Conservation (phyloP, 2,329 filamentous ascomycete species). For the Fusarium nurragi region DNA sequence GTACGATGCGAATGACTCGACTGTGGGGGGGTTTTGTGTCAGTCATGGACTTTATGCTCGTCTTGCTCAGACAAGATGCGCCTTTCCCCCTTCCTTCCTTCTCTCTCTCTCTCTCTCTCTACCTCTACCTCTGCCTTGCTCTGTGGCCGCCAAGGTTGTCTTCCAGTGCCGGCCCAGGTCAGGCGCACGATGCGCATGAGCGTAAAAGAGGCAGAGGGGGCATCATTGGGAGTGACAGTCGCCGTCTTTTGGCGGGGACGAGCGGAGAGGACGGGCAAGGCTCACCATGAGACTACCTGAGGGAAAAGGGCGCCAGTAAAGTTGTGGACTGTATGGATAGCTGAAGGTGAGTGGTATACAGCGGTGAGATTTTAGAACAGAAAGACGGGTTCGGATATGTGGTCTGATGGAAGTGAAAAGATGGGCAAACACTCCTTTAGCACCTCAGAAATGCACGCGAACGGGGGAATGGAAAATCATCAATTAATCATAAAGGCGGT, state of each 20-base stretch:
- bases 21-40: conserved; percentile 28
- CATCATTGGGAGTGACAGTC: conserved; percentile 28
- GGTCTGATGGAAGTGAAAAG: neutral
- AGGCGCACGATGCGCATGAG: conserved; percentile 31
- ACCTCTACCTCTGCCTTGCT: neutral
- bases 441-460: too few relatives aligned
- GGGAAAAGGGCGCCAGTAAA: neutral
- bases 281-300: conserved; percentile 33
- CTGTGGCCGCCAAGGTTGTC: conserved; percentile 14
- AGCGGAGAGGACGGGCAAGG: conserved; percentile 20
- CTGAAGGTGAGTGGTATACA: neutral
- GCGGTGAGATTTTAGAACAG: conserved; percentile 9
- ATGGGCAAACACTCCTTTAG: too few relatives aligned
- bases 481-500: neutral
- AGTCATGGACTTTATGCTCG: conserved; percentile 19
- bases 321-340: neutral
- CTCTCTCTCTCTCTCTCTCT: neutral
- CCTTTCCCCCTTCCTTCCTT: conserved; percentile 16
- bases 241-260: conserved; percentile 18
- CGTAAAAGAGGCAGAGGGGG: conserved; percentile 15
- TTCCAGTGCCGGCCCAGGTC: conserved; percentile 19
- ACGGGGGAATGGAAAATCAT: too few relatives aligned
- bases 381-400: neutral
- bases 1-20: conserved; percentile 31
- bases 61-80: conserved; percentile 8